These are phyloP conservation scores for Hura crepitans DNA, from an alignment of 441 rosid genomes.

Conservation along the genomic window DNA sequence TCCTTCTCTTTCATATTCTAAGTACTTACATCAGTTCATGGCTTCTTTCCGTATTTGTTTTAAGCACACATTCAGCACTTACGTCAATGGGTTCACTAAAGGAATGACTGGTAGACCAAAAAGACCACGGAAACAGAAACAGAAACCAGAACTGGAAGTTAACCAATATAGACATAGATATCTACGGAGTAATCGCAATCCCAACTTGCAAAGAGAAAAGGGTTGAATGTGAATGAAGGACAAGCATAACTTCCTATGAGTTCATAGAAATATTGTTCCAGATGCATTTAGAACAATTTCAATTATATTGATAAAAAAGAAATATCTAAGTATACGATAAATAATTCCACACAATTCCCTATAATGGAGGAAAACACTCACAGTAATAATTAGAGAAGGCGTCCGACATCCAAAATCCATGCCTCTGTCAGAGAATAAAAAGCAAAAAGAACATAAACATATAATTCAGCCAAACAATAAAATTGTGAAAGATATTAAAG, in stretches of 20 bases:
- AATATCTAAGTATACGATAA: background rate
- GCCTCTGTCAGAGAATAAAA: conserved; percentile 35
- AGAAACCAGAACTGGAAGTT: background rate
- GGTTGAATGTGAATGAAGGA: background rate
- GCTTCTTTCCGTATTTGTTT: background rate
- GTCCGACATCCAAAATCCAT: conserved; percentile 47
- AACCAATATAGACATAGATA: background rate
- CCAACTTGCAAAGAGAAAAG: background rate
- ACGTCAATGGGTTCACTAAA: background rate
- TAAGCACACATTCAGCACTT: background rate
- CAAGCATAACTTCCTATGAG: background rate
- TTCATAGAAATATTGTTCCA: background rate
- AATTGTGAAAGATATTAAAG: background rate
- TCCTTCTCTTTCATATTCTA: background rate
- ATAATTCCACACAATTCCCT: background rate
- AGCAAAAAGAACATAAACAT: background rate
- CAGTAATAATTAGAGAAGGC: conserved; percentile 35
- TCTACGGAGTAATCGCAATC: background rate
- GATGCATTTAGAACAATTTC: background rate
- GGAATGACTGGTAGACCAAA: background rate
- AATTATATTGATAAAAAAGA: background rate
- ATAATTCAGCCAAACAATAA: conserved; percentile 5
- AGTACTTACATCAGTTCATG: background rate
- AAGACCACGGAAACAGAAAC: background rate
- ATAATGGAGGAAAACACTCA: conserved; percentile 30